Evolutionary conservation across 2,329 filamentous ascomycete species (phyloP).

Genomic region (Escovopsis sp.): DNA sequence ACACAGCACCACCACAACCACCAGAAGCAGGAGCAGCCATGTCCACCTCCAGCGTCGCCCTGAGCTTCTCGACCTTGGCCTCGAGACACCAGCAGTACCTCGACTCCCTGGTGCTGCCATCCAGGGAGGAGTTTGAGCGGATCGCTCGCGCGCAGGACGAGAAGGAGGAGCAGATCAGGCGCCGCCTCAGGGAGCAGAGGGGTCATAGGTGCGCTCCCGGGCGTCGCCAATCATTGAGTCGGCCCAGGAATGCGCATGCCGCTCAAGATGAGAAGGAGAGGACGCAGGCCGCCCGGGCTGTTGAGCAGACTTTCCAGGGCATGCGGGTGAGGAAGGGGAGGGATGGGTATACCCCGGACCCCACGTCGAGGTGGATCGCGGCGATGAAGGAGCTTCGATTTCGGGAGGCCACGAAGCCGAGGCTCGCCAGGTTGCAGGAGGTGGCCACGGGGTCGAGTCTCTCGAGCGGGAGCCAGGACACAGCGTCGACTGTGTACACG

Average conservation of each 20-base stretch:
- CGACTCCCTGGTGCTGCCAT: slow-evolving; percentile 34
- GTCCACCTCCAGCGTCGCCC: slow-evolving; percentile 5
- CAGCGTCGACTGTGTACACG: slow-evolving; percentile 7
- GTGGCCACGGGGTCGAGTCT: slow-evolving; percentile 13
- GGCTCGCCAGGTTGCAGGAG: too few relatives aligned
- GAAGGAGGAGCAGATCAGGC: slow-evolving; percentile 29
- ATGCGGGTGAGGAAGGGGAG: slow-evolving; percentile 60
- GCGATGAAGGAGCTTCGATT: slow-evolving; percentile 45
- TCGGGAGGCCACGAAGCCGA: slow-evolving; percentile 33
- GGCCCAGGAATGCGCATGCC: too few relatives aligned
- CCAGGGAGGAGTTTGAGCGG: slow-evolving; percentile 29
- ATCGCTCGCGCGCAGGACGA: slow-evolving; percentile 35
- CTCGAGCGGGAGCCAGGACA: slow-evolving; percentile 3
- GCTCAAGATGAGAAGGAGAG: slow-evolving; percentile 7
- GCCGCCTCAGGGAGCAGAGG: slow-evolving; percentile 23
- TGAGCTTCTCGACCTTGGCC: slow-evolving; percentile 2
- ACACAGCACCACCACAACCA: slow-evolving; percentile 2
- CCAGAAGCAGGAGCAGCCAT: not conserved
- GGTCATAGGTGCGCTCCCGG: slow-evolving; percentile 9
- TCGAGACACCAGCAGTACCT: slow-evolving; percentile 30
- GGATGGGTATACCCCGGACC: slow-evolving; percentile 50
- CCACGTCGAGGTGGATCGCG: slow-evolving; percentile 57
- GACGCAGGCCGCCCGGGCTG: slow-evolving; percentile 37
- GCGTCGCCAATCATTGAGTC: too few relatives aligned
- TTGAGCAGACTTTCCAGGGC: slow-evolving; percentile 63